Percentiles rank a stretch among this genome's conserved stretches.
Conservation (phyloP, 164 flowering plant genomes). For the Berberis vulgaris region DNA sequence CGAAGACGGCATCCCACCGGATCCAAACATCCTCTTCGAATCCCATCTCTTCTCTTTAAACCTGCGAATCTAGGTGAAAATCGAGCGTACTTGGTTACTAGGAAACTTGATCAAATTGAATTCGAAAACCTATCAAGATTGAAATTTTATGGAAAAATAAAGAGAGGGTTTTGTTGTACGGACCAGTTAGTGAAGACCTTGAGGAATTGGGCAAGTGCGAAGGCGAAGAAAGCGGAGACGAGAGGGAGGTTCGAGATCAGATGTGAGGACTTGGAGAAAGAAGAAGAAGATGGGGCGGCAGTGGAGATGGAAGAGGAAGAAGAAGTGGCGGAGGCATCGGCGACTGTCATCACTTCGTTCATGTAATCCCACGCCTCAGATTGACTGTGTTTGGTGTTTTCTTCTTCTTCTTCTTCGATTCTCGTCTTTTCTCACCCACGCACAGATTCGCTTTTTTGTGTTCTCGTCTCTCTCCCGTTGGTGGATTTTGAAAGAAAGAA, state of each 20-base stretch:
- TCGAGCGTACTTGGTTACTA: not conserved
- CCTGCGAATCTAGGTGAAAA: constrained; percentile 33
- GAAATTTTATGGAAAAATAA: not conserved
- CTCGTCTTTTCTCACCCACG: not conserved
- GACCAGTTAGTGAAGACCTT: constrained; percentile 81
- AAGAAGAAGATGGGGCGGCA: constrained; percentile 10
- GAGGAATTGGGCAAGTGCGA: constrained; percentile 76
- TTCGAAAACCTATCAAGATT: not conserved
- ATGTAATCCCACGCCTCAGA: constrained; percentile 1
- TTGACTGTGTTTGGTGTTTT: no score
- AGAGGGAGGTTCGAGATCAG: constrained; percentile 53
- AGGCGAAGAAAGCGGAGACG: constrained; percentile 66
- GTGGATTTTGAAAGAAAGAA: no score
- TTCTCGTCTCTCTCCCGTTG: no score
- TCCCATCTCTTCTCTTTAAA: constrained; percentile 88
- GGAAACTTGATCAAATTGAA: not conserved
- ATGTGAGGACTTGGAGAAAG: constrained; percentile 17
- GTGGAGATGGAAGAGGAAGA: no score
- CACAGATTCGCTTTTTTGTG: no score
- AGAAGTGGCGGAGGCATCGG: constrained; percentile 23
- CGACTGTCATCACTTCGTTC: constrained; percentile 49
- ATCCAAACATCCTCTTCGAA: constrained; percentile 56
- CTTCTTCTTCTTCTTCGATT: no score
- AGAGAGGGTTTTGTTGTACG: constrained; percentile 1
- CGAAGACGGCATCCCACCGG: constrained; percentile 96